These are phyloP conservation scores for Hyphochytrium catenoides DNA, from an alignment of 352 stramenopile genomes.

Conservation along the genomic window DNA sequence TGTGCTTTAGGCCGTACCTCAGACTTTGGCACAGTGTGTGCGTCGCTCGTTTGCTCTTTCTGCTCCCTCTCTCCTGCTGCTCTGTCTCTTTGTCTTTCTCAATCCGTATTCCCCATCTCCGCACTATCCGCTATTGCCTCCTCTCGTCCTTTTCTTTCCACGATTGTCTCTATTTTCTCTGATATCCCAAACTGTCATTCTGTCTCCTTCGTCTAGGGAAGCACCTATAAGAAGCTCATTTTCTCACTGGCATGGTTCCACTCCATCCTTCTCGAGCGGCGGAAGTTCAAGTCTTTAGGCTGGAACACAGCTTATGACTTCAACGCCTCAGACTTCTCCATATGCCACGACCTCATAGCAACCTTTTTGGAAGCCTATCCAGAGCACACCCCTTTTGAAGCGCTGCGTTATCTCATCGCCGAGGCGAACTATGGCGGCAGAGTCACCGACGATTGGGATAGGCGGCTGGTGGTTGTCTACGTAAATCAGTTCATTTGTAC, in stretches of 20 bases:
- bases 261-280: conserved; percentile 26
- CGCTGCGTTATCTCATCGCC: conserved; percentile 36
- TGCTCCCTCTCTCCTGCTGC: no score
- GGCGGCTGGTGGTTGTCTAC: conserved; percentile 27
- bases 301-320: conserved; percentile 59
- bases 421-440: conserved; percentile 46
- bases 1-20: no score
- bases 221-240: conserved; percentile 23
- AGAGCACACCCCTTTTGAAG: no score
- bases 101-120: no score
- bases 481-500: conserved; percentile 37
- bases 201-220: conserved; percentile 26
- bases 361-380: conserved; percentile 46
- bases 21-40: no score
- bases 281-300: conserved; percentile 42
- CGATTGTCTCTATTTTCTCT: no score
- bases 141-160: no score
- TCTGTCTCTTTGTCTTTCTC: no score
- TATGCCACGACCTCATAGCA: conserved; percentile 40
- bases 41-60: no score
- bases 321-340: conserved; percentile 43
- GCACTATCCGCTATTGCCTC: no score
- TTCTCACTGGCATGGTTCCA: conserved; percentile 51
- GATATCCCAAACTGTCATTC: no score
- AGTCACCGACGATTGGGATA: conserved; percentile 46